These are phyloP conservation scores for Beauveria caledonica DNA, from an alignment of 2,329 filamentous ascomycete genomes.

Conservation along the genomic window DNA sequence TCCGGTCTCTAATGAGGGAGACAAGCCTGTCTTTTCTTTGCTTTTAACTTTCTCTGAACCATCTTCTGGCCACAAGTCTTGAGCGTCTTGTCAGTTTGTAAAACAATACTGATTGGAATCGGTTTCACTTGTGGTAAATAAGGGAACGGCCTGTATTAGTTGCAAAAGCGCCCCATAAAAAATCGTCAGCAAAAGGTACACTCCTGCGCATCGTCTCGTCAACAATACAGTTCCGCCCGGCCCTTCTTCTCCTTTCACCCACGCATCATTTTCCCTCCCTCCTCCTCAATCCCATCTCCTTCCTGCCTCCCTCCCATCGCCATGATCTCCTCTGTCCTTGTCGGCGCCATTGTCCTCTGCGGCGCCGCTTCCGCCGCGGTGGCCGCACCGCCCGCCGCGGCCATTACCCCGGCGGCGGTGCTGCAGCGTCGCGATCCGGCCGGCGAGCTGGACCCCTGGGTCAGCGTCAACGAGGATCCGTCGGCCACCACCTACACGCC, in stretches of 20 bases:
- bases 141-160: not conserved
- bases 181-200: not conserved
- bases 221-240: not conserved
- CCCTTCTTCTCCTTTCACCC: not conserved
- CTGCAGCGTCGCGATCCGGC: constrained; percentile 18
- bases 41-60: no score
- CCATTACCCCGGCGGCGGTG: constrained; percentile 10
- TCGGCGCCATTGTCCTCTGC: constrained; percentile 2
- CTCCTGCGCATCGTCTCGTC: not conserved
- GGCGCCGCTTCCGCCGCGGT: not conserved
- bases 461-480: constrained; percentile 40
- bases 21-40: not conserved
- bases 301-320: not conserved
- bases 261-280: not conserved
- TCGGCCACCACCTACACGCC: constrained; percentile 42
- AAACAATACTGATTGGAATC: not conserved
- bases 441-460: constrained; percentile 40
- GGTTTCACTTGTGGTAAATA: not conserved
- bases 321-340: not conserved
- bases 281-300: not conserved
- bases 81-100: no score
- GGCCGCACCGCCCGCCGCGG: not conserved
- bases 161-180: constrained; percentile 3
- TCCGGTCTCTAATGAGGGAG: not conserved
- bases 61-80: no score